Evolutionary conservation across 331 rosid genomes (phyloP).

Genomic region (Malus hybrid): DNA sequence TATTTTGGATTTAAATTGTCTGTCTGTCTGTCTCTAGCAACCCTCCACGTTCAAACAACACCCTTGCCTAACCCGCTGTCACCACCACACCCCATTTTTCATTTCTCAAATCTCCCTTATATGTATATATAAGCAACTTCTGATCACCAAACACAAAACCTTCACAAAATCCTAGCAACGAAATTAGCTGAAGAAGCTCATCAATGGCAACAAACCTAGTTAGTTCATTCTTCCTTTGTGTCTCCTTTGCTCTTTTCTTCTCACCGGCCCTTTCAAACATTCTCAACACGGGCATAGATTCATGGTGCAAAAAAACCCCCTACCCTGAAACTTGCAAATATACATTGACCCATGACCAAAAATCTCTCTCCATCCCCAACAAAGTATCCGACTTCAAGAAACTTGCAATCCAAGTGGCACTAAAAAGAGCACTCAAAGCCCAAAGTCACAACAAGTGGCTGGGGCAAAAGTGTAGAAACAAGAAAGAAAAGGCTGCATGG

Average conservation of each 20-base stretch:
- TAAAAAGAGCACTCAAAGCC: slow-evolving; percentile 29
- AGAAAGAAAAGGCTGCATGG: slow-evolving; percentile 42
- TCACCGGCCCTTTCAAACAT: slow-evolving; percentile 19
- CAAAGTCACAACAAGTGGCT: slow-evolving; percentile 31
- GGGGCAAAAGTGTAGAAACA: slow-evolving; percentile 30
- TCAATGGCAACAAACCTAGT: slow-evolving; percentile 25
- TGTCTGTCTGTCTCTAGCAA: neutral
- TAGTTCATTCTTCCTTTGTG: neutral
- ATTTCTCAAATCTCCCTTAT: neutral
- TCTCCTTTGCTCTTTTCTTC: slow-evolving; percentile 17
- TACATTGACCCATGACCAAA: slow-evolving; percentile 2
- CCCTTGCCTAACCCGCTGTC: slow-evolving; percentile 11
- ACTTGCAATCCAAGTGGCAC: slow-evolving; percentile 16
- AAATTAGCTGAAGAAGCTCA: neutral
- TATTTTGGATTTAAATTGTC: neutral
- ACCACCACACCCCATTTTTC: neutral
- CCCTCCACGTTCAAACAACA: slow-evolving; percentile 1
- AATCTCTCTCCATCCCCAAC: neutral
- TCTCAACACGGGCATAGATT: slow-evolving; percentile 13
- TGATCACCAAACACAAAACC: neutral
- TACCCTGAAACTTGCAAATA: slow-evolving; percentile 41
- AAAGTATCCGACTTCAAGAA: slow-evolving; percentile 32
- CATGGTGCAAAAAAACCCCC: slow-evolving; percentile 58
- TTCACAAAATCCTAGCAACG: neutral
- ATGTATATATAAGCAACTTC: neutral